phyloP scores from a whole-genome alignment of 306 rosid species.

The Glycine soja region DNA sequence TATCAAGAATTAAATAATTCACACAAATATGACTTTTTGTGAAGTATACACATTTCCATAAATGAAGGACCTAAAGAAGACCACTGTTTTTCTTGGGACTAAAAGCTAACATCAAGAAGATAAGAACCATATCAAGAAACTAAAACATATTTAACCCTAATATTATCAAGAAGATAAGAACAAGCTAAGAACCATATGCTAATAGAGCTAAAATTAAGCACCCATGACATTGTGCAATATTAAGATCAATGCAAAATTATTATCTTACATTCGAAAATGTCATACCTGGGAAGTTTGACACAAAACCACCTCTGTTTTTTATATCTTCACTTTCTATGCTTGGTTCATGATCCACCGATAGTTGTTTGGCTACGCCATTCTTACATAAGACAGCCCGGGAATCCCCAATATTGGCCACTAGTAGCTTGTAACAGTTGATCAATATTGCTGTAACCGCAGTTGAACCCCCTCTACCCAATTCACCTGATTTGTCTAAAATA shows the following conservation, averaged over 20 bases:
- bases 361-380: constrained; percentile 77
- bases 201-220: constrained; percentile 10
- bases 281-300: constrained; percentile 92
- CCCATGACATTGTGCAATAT: constrained; percentile 6
- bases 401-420: constrained; percentile 94
- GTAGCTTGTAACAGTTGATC: constrained; percentile 74
- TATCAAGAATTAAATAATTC: not conserved
- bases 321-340: constrained; percentile 66
- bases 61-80: not conserved
- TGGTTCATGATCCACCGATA: constrained; percentile 93
- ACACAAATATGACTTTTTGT: no score
- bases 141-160: not conserved
- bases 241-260: not conserved
- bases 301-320: constrained; percentile 89
- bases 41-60: not conserved
- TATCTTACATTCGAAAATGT: not conserved
- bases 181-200: constrained; percentile 21
- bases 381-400: constrained; percentile 82
- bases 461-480: constrained; percentile 92
- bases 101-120: not conserved
- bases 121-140: not conserved
- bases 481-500: constrained; percentile 76
- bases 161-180: not conserved
- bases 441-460: constrained; percentile 98
- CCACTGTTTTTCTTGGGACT: not conserved